Conservation (phyloP, 805 yeast species). For the baker's yeast (Saccharomyces cerevisiae) region DNA sequence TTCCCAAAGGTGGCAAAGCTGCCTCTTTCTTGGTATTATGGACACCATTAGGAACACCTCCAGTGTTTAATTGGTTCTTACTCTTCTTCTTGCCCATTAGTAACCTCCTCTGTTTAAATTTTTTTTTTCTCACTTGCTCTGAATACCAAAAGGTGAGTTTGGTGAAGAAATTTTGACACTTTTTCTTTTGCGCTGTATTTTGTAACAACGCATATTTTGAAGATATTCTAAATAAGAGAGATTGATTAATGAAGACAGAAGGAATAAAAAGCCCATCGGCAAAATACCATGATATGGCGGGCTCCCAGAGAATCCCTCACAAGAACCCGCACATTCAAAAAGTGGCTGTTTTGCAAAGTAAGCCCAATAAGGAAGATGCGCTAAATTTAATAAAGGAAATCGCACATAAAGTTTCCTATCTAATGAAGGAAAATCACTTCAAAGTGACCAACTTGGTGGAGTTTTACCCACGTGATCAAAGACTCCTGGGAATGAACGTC, state of each 20-base stretch:
- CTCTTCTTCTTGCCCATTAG: neutral
- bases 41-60: conserved; percentile 1
- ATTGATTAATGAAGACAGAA: neutral
- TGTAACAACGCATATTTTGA: neutral
- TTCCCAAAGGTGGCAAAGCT: neutral
- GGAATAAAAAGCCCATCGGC: neutral
- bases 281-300: neutral
- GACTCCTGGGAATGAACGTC: conserved; percentile 73
- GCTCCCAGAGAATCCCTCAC: neutral
- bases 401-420: conserved; percentile 65
- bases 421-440: conserved; percentile 61
- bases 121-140: neutral
- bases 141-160: neutral
- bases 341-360: conserved; percentile 41
- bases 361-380: conserved; percentile 43
- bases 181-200: neutral
- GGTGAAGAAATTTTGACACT: neutral
- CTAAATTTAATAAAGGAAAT: conserved; percentile 55
- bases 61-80: neutral
- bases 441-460: conserved; percentile 66
- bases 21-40: neutral
- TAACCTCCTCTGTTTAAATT: neutral
- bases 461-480: conserved; percentile 63
- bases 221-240: neutral
- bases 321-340: conserved; percentile 26